Conservation (phyloP, 345 rosid genomes). For the Moricandia arvensis region DNA sequence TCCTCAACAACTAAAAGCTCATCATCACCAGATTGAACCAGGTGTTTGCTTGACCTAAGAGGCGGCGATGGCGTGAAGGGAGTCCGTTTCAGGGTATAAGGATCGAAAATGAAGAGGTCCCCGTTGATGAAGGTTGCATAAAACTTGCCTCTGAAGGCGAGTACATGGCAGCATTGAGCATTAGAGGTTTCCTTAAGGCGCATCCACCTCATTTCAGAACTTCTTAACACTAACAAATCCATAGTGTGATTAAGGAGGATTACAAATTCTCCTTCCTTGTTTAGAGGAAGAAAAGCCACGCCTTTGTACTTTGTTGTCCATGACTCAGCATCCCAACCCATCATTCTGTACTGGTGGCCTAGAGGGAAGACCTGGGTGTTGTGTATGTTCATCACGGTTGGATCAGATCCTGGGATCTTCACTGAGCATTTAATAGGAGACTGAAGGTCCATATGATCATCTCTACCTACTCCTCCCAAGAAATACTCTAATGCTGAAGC, state of each 20-base stretch:
- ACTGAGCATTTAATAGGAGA: neutral
- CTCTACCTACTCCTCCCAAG: neutral
- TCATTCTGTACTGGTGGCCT: too few relatives aligned
- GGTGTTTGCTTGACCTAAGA: neutral
- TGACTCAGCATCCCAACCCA: too few relatives aligned
- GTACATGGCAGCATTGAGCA: neutral
- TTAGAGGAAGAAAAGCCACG: too few relatives aligned
- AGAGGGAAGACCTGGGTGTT: too few relatives aligned
- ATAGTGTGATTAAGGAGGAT: too few relatives aligned
- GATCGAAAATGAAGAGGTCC: neutral
- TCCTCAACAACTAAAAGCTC: neutral
- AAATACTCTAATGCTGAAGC: neutral
- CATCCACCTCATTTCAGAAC: neutral
- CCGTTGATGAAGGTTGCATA: too few relatives aligned
- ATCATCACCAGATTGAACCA: neutral
- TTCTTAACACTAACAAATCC: too few relatives aligned
- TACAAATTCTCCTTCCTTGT: too few relatives aligned
- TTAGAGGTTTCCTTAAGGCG: neutral
- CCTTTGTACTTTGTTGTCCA: too few relatives aligned
- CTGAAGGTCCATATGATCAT: neutral
- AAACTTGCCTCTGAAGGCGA: neutral
- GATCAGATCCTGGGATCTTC: neutral
- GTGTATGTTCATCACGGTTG: neutral
- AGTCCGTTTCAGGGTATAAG: neutral
- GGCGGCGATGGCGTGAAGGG: neutral